These are phyloP conservation scores for Takashimella koratensis DNA, from an alignment of 1,284 basidiomycete genomes.

Conservation along the genomic window DNA sequence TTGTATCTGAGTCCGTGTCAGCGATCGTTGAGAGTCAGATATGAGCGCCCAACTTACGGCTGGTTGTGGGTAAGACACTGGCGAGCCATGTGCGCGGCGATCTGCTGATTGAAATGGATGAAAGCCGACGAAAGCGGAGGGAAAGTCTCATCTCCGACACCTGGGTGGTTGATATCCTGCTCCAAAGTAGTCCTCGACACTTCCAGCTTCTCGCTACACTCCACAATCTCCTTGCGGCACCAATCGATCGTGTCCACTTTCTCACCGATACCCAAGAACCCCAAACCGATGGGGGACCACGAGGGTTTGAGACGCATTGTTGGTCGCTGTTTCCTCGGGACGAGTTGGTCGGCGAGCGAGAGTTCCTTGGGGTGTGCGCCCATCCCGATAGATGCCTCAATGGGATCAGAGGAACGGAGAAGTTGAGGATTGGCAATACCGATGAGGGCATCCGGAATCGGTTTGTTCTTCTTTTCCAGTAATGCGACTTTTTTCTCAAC, in stretches of 20 bases:
- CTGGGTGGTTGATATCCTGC: constrained; percentile 42
- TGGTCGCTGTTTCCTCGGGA: constrained; percentile 69
- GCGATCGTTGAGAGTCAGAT: neutral
- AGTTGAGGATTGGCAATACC: constrained; percentile 36
- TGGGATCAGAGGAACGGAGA: constrained; percentile 1
- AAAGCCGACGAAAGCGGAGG: constrained; percentile 77
- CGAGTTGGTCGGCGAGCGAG: constrained; percentile 55
- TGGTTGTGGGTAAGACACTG: constrained; percentile 70
- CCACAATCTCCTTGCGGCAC: constrained; percentile 54
- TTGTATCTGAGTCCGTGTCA: constrained; percentile 34
- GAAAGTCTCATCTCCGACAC: constrained; percentile 51
- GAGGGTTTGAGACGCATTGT: constrained; percentile 66
- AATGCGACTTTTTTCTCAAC: constrained; percentile 30
- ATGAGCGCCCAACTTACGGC: constrained; percentile 52
- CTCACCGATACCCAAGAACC: constrained; percentile 59
- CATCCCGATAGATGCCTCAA: constrained; percentile 4
- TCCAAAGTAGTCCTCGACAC: constrained; percentile 49
- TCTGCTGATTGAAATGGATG: constrained; percentile 88
- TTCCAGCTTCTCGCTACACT: constrained; percentile 29
- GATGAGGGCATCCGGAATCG: constrained; percentile 28
- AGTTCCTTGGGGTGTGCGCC: neutral
- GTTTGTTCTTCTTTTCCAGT: constrained; percentile 36
- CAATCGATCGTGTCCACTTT: constrained; percentile 92
- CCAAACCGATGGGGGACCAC: constrained; percentile 60
- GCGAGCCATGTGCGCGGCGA: constrained; percentile 82